phyloP scores from a whole-genome alignment of 768 basidiomycete species.

The Leccinum broughii region DNA sequence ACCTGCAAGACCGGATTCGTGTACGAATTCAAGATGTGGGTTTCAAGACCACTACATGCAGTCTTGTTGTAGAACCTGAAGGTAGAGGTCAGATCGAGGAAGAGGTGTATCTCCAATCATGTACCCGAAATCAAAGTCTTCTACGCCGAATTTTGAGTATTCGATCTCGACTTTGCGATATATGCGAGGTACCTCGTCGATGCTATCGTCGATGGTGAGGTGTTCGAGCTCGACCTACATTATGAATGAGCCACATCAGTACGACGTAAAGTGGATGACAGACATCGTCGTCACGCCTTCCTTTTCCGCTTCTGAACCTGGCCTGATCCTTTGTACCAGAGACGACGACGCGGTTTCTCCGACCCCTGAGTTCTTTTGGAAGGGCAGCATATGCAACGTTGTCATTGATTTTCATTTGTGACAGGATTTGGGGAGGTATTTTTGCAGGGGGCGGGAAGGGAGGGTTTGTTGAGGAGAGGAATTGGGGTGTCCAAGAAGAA shows the following conservation, averaged over 20 bases:
- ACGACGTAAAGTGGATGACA: constrained; percentile 6
- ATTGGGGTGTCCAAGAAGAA: constrained; percentile 61
- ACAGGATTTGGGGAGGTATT: constrained; percentile 77
- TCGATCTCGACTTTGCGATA: constrained; percentile 96
- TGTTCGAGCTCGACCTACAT: constrained; percentile 53
- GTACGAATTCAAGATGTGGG: constrained; percentile 96
- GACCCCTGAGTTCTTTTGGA: constrained; percentile 82
- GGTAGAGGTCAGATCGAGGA: neutral
- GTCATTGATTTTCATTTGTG: constrained; percentile 82
- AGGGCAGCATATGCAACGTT: constrained; percentile 87
- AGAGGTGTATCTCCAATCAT: constrained; percentile 16
- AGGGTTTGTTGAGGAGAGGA: constrained; percentile 47
- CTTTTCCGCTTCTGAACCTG: constrained; percentile 86
- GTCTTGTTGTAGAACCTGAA: constrained; percentile 93
- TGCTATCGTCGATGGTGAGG: constrained; percentile 50
- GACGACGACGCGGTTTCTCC: constrained; percentile 68
- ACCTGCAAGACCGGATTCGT: constrained; percentile 89
- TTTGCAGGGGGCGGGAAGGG: constrained; percentile 68
- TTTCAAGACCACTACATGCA: constrained; percentile 87
- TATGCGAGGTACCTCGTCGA: constrained; percentile 67
- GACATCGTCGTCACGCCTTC: constrained; percentile 46
- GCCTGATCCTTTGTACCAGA: constrained; percentile 55
- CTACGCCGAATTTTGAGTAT: constrained; percentile 97
- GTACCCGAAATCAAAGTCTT: constrained; percentile 98
- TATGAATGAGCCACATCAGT: constrained; percentile 3